Evolutionary conservation across 495 filamentous ascomycete species (phyloP).

Genomic region (Acidomyces sp.): DNA sequence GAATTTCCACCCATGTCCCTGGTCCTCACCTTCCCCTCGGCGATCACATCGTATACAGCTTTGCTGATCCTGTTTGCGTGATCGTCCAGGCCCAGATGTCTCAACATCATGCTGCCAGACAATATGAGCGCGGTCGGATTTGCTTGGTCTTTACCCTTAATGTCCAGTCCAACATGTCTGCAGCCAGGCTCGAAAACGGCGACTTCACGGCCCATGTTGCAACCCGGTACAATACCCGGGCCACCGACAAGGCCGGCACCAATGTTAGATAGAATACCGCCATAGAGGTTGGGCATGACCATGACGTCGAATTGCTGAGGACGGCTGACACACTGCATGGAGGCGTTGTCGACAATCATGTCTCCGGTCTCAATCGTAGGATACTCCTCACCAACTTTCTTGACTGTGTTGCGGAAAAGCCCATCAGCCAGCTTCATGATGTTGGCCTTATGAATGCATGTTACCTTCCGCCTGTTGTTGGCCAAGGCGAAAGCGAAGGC

Average conservation of each 20-base stretch:
- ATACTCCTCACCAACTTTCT: slow-evolving; percentile 81
- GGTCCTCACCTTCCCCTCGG: slow-evolving; percentile 73
- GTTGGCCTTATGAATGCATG: slow-evolving; percentile 99
- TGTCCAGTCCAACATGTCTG: slow-evolving; percentile 95
- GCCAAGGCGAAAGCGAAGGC: slow-evolving; percentile 94
- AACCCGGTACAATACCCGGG: slow-evolving; percentile 91
- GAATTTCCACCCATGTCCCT: slow-evolving; percentile 86
- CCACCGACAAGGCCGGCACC: slow-evolving; percentile 97
- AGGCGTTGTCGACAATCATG: slow-evolving; percentile 99
- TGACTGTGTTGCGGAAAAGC: slow-evolving; percentile 94
- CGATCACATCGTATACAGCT: slow-evolving; percentile 92
- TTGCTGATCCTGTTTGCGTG: slow-evolving; percentile 96
- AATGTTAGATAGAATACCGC: slow-evolving; percentile 97
- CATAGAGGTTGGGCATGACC: slow-evolving; percentile 99
- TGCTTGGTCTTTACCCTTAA: slow-evolving; percentile 97
- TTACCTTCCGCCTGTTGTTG: slow-evolving; percentile 97
- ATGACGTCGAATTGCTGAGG: slow-evolving; percentile 99
- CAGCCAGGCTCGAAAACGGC: slow-evolving; percentile 98
- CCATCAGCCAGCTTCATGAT: slow-evolving; percentile 99
- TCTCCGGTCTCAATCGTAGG: slow-evolving; percentile 88
- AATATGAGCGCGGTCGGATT: slow-evolving; percentile 94
- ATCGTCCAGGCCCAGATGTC: slow-evolving; percentile 90
- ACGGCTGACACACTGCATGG: slow-evolving; percentile 90
- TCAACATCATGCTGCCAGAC: slow-evolving; percentile 88
- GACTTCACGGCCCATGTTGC: slow-evolving; percentile 97